Base-by-base conservation (phyloP, 352 stramenopile genomes). In the Pythium brassicae region DNA sequence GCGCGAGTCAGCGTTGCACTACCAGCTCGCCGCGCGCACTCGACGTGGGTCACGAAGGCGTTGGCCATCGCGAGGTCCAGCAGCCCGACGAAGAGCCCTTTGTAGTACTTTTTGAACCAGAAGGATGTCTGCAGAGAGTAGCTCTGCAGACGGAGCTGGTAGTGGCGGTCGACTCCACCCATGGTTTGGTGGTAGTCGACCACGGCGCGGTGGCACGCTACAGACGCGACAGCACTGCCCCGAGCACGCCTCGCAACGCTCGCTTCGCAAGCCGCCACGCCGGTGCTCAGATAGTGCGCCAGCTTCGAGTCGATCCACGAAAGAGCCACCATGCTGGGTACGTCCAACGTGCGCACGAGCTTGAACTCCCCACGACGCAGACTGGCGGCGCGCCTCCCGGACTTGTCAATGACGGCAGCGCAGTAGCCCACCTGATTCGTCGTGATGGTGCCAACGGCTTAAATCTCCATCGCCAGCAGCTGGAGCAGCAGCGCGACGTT, bases 61-160 rank as follows among this genome's bases (percentile, higher is more conserved):
- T n/a, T n/a, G n/a, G n/a, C n/a, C n/a, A n/a, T n/a, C n/a, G n/a
- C 54, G 1, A 60, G 39, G 17, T 60, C 46, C 12, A 53, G 4
- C 20, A 53, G 11, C 19, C 51, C 50, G n/a, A 60, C 9, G 56
- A 65, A 4, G 54, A 20, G 7, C 26, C 19, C 47, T 61, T 55
- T n/a, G 54, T 61, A 54, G 45, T 61, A 61, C 29, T 61, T 61
- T 26, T 32, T 19, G 29, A 48, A 50, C 0, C 37, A 17, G 15
- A 50, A 32, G 19, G 43, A 9, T 17, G n/a, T 60, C 34, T 66
- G 48, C 1, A 66, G 26, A 15, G 59, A 54, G 50, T 66, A 62
- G 0, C 47, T 1, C 32, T n/a, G n/a, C n/a, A n/a, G n/a, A n/a
- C n/a, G n/a, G n/a, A n/a, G n/a, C n/a, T n/a, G n/a, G n/a, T n/a